phyloP scores from a whole-genome alignment of 257 asterid genomes.

The Ilex aquifolium region DNA sequence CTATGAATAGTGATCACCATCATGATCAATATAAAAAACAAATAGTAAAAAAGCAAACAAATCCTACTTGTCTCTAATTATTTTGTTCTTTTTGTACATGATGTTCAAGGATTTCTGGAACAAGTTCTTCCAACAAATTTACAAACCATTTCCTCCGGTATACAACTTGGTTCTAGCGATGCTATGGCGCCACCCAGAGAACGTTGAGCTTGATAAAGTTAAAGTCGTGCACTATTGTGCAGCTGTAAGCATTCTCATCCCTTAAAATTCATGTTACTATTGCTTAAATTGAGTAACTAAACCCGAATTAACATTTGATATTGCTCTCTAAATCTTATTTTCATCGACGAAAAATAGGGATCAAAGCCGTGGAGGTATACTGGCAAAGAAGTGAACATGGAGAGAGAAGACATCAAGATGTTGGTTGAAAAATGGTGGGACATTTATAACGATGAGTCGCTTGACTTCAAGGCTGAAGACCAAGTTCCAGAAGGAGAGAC shows the following conservation, averaged over 20 bases:
- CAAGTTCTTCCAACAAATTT: no score
- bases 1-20: no score
- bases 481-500: constrained; percentile 22
- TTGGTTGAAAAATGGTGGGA: constrained; percentile 70
- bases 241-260: constrained; percentile 32
- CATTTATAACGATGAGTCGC: constrained; percentile 45
- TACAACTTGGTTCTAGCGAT: constrained; percentile 63
- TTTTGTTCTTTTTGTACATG: no score
- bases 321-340: background rate
- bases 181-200: constrained; percentile 76
- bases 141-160: no score
- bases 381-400: constrained; percentile 56
- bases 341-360: no score
- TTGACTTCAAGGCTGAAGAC: constrained; percentile 43
- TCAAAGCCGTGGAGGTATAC: constrained; percentile 75
- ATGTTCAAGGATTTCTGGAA: no score
- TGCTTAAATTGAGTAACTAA: no score
- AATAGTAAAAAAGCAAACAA: no score
- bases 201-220: constrained; percentile 43
- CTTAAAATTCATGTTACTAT: no score
- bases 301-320: background rate
- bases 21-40: no score
- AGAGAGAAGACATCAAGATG: constrained; percentile 55
- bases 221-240: constrained; percentile 74
- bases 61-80: no score